phyloP scores from a whole-genome alignment of 169 alveolate genomes.

The Fabrea salina region DNA sequence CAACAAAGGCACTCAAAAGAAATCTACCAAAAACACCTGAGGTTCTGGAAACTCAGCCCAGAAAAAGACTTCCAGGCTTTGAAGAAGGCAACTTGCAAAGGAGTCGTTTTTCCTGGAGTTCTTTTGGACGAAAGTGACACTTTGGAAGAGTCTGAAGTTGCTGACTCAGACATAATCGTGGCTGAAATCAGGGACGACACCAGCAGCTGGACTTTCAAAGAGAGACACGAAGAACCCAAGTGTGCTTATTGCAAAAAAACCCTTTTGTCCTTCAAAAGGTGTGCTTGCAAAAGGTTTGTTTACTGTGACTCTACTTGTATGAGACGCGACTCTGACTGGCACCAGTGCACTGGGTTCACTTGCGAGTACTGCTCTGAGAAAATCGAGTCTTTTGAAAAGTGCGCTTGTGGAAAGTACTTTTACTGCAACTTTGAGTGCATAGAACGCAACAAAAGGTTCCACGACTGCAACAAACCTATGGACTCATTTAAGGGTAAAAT shows the following conservation, averaged over 20 bases:
- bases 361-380: background rate
- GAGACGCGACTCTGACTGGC: background rate
- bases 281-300: background rate
- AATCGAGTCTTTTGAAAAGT: background rate
- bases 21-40: background rate
- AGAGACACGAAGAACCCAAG: background rate
- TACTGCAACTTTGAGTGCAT: background rate
- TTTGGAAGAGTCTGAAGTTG: conserved; percentile 22
- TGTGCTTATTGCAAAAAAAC: background rate
- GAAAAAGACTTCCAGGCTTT: background rate
- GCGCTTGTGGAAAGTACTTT: background rate
- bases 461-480: background rate
- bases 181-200: background rate
- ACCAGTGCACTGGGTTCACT: background rate
- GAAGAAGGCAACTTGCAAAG: background rate
- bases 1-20: background rate
- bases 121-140: background rate
- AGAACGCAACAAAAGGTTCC: background rate
- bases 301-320: background rate
- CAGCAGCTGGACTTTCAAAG: background rate
- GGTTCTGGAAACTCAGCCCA: background rate
- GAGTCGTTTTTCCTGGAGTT: background rate
- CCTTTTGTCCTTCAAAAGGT: background rate
- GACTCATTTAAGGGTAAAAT: background rate
- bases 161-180: background rate